phyloP scores from a whole-genome alignment of 225 moss, liverwort and hornwort genomes.

The Asterella californica region DNA sequence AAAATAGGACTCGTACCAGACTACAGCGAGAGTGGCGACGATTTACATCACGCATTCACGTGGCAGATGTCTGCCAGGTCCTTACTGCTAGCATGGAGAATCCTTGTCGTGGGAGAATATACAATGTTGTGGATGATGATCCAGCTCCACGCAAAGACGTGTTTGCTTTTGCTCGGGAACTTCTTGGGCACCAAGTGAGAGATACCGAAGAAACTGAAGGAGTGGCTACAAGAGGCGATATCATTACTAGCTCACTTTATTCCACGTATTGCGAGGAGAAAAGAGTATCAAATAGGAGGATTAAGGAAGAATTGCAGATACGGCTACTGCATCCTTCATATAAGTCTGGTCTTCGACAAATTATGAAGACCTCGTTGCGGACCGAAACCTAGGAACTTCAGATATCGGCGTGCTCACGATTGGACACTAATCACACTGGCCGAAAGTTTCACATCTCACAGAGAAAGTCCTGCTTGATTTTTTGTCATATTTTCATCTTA shows the following conservation, averaged over 20 bases:
- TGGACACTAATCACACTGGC: not conserved
- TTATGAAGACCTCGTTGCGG: slow-evolving; percentile 1
- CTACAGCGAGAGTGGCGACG: slow-evolving; percentile 47
- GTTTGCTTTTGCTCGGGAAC: slow-evolving; percentile 44
- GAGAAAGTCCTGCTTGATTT: not conserved
- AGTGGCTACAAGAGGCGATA: not conserved
- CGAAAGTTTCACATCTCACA: not conserved
- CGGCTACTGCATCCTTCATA: slow-evolving; percentile 49
- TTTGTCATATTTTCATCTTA: not conserved
- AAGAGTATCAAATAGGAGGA: slow-evolving; percentile 48
- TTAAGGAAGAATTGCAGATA: slow-evolving; percentile 56
- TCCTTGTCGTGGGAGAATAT: slow-evolving; percentile 38
- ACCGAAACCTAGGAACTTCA: not conserved
- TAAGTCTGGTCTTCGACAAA: slow-evolving; percentile 41
- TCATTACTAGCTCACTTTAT: not conserved
- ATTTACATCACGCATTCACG: slow-evolving; percentile 67
- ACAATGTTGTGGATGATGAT: slow-evolving; percentile 83
- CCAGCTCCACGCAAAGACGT: slow-evolving; percentile 61
- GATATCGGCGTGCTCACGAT: not conserved
- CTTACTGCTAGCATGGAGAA: slow-evolving; percentile 51
- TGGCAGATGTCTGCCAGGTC: slow-evolving; percentile 66
- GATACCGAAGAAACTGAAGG: slow-evolving; percentile 6
- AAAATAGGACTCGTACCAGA: slow-evolving; percentile 28
- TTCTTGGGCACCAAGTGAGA: slow-evolving; percentile 24
- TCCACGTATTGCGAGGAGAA: slow-evolving; percentile 36